A percentile compares a stretch with the other conserved stretches of the same genome.
phyloP scores from a whole-genome alignment of 1,284 basidiomycete species.

The Wallemia hederae region DNA sequence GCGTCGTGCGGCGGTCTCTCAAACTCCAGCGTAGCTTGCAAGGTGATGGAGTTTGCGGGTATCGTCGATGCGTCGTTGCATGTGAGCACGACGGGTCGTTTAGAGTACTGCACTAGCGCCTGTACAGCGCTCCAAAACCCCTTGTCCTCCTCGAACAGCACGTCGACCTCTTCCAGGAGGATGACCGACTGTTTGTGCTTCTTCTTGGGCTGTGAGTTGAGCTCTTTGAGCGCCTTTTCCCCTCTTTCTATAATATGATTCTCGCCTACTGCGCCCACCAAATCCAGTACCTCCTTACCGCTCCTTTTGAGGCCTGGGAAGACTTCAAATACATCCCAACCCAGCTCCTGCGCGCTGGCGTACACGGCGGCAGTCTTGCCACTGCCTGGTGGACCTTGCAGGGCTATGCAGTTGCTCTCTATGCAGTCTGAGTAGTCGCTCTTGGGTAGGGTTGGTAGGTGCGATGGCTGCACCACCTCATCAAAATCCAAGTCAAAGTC shows the following conservation, averaged over 20 bases:
- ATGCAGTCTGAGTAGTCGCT: neutral
- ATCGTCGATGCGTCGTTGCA: conserved; percentile 42
- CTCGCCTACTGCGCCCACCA: conserved; percentile 73
- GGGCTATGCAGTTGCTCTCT: conserved; percentile 26
- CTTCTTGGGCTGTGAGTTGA: conserved; percentile 2
- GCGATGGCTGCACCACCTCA: neutral
- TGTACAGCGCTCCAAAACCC: conserved; percentile 74
- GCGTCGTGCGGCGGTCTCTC: neutral
- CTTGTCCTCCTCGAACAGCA: conserved; percentile 62
- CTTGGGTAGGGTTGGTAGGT: neutral
- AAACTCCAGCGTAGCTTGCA: neutral
- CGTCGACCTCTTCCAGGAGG: conserved; percentile 86
- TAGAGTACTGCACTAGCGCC: conserved; percentile 46
- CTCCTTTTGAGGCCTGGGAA: conserved; percentile 76
- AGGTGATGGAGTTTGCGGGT: neutral
- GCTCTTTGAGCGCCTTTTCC: conserved; percentile 7
- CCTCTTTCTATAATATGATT: conserved; percentile 41
- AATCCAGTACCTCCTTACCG: conserved; percentile 40
- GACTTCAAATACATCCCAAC: conserved; percentile 90
- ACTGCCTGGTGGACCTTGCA: conserved; percentile 49
- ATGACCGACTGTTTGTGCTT: conserved; percentile 37
- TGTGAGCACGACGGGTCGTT: conserved; percentile 61
- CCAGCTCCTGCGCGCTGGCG: conserved; percentile 70
- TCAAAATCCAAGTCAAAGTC: conserved; percentile 3
- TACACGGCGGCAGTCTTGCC: conserved; percentile 85